Percentiles rank a stretch among this genome's conserved stretches.
Conservation (phyloP, 1,284 basidiomycete genomes). For the Somion occarium region DNA sequence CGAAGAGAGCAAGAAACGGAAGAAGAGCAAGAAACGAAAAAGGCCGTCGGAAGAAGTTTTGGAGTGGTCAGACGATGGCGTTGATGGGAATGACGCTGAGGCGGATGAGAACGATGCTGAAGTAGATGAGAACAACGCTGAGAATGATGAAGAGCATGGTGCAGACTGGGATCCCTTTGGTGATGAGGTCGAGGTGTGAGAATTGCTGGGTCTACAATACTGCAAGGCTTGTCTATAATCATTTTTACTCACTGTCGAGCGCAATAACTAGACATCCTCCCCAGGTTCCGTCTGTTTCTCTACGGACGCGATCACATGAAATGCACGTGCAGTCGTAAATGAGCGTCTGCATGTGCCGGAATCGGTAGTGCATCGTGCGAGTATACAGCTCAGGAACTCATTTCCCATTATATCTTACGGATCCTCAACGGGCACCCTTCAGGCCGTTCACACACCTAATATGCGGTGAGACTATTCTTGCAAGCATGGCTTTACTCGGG, state of each 20-base stretch:
- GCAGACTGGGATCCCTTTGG: conserved; percentile 4
- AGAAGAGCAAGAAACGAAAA: conserved; percentile 12
- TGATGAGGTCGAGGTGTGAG: conserved; percentile 7
- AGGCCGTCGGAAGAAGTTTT: not conserved
- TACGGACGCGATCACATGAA: not conserved
- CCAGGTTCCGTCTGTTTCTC: not conserved
- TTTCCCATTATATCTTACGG: too few relatives aligned
- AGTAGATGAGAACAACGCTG: not conserved
- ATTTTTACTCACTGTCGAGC: not conserved
- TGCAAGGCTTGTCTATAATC: not conserved
- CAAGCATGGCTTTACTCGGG: not conserved
- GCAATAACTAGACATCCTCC: not conserved
- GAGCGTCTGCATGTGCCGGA: too few relatives aligned
- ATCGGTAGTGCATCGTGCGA: not conserved
- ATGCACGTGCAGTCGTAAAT: not conserved
- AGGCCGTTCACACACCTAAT: conserved; percentile 2
- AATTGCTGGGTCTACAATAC: not conserved
- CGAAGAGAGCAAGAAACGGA: conserved; percentile 15
- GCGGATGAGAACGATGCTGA: not conserved
- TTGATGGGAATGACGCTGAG: not conserved
- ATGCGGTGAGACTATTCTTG: conserved; percentile 1
- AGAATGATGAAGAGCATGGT: not conserved
- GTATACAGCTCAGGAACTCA: too few relatives aligned
- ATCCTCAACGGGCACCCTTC: too few relatives aligned
- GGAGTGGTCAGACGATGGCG: not conserved